phyloP scores from a whole-genome alignment of 1,284 basidiomycete genomes.

The Naganishia cerealis region DNA sequence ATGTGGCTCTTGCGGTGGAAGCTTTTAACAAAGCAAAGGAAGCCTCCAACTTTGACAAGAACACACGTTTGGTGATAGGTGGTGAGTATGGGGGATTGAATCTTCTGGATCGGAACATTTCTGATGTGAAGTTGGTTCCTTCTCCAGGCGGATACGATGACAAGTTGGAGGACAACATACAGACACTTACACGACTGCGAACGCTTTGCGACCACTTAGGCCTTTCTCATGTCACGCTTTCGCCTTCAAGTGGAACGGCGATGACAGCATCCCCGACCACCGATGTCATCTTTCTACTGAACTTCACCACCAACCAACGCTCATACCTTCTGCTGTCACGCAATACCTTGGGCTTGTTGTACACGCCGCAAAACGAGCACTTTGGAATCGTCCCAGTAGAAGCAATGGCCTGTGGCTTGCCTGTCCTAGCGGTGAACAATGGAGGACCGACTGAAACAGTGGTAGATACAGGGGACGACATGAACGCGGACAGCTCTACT shows the following conservation, averaged over 20 bases:
- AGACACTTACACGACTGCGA: slow-evolving; percentile 64
- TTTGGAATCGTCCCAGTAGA: slow-evolving; percentile 97
- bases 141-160: slow-evolving; percentile 71
- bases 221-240: slow-evolving; percentile 60
- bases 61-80: slow-evolving; percentile 68
- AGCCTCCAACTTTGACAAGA: slow-evolving; percentile 12
- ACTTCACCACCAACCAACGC: slow-evolving; percentile 77
- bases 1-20: slow-evolving; percentile 74
- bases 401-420: slow-evolving; percentile 87
- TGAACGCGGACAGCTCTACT: slow-evolving; percentile 58
- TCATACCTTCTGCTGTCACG: slow-evolving; percentile 69
- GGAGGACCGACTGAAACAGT: slow-evolving; percentile 92
- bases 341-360: slow-evolving; percentile 71
- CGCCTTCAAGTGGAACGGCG: neutral
- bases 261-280: slow-evolving; percentile 34
- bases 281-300: slow-evolving; percentile 78
- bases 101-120: neutral
- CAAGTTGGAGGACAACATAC: slow-evolving; percentile 68
- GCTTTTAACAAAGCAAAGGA: slow-evolving; percentile 59
- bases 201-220: slow-evolving; percentile 58
- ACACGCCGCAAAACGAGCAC: slow-evolving; percentile 93
- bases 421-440: slow-evolving; percentile 81
- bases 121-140: neutral
- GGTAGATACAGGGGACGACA: slow-evolving; percentile 57
- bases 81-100: slow-evolving; percentile 57